phyloP scores from a whole-genome alignment of 2,329 filamentous ascomycete genomes.

The Diplodia mutila region DNA sequence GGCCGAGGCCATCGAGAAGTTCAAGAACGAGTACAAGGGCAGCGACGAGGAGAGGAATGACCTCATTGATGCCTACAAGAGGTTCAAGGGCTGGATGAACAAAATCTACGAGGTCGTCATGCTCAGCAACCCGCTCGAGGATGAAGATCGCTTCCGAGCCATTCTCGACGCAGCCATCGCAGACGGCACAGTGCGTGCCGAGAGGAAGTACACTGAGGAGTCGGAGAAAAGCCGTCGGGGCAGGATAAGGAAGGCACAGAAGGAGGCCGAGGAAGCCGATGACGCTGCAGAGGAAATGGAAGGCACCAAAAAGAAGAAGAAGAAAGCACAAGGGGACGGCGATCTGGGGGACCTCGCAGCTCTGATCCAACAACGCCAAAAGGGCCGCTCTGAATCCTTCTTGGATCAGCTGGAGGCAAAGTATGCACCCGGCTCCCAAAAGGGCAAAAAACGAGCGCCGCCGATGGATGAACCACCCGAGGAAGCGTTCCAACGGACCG shows the following conservation, averaged over 20 bases:
- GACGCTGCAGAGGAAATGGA: slow-evolving; percentile 42
- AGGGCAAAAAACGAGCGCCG: slow-evolving; percentile 51
- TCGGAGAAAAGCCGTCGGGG: slow-evolving; percentile 62
- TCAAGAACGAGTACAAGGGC: slow-evolving; percentile 78
- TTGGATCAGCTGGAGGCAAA: slow-evolving; percentile 41
- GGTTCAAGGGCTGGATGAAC: slow-evolving; percentile 74
- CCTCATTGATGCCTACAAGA: slow-evolving; percentile 74
- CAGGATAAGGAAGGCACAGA: slow-evolving; percentile 64
- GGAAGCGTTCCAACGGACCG: slow-evolving; percentile 57
- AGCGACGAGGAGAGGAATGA: slow-evolving; percentile 84
- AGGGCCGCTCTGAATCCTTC: slow-evolving; percentile 40
- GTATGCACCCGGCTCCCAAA: slow-evolving; percentile 43
- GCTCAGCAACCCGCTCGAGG: slow-evolving; percentile 79
- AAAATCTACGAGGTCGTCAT: slow-evolving; percentile 81
- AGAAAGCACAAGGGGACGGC: slow-evolving; percentile 41
- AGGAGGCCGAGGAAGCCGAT: slow-evolving; percentile 69
- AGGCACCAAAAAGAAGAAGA: slow-evolving; percentile 63
- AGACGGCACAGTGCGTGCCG: slow-evolving; percentile 67
- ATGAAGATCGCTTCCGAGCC: slow-evolving; percentile 80
- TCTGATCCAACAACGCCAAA: slow-evolving; percentile 43
- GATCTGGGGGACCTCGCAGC: slow-evolving; percentile 38
- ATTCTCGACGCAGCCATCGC: slow-evolving; percentile 84
- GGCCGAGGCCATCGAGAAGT: slow-evolving; percentile 71
- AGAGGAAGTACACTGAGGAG: slow-evolving; percentile 65
- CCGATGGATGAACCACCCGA: slow-evolving; percentile 62